Percentiles rank a stretch among this genome's conserved stretches.
Conservation (phyloP, 345 rosid species). For the Draba incana region DNA sequence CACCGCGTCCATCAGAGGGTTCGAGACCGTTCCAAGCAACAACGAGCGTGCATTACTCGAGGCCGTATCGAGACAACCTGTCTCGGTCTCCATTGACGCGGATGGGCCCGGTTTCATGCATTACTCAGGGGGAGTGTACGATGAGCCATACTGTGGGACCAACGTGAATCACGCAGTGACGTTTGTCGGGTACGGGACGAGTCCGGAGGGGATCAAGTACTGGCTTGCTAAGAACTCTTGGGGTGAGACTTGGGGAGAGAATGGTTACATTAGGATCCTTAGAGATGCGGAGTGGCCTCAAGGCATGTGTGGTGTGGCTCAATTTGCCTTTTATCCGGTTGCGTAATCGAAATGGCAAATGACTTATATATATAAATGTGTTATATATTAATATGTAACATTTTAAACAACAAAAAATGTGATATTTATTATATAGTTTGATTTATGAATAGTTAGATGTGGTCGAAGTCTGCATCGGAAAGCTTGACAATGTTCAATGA, state of each 20-base stretch:
- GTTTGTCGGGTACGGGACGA: constrained; percentile 54
- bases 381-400: constrained; percentile 1
- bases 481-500: not conserved
- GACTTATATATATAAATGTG: constrained; percentile 7
- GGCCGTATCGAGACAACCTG: constrained; percentile 65
- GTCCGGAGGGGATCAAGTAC: constrained; percentile 44
- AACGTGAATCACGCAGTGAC: constrained; percentile 53
- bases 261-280: constrained; percentile 57
- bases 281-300: constrained; percentile 45
- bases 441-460: constrained; percentile 22
- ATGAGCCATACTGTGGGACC: constrained; percentile 45
- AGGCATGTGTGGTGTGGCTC: constrained; percentile 66
- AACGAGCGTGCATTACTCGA: constrained; percentile 52
- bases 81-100: constrained; percentile 50
- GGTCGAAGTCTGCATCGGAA: constrained; percentile 31
- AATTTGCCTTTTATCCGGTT: constrained; percentile 53
- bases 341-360: constrained; percentile 21
- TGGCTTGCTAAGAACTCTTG: constrained; percentile 69
- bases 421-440: constrained; percentile 1
- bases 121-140: constrained; percentile 52
- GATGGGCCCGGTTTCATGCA: constrained; percentile 37
- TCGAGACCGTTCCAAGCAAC: constrained; percentile 50
- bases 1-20: constrained; percentile 48
- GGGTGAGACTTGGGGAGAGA: constrained; percentile 65
- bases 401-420: not conserved